Conservation (phyloP, 306 rosid species). For the Malus domestica region ASM211411v1 NC_041796.1:14456001-14456500, state of each 20-base stretch:
- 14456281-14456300: not conserved
- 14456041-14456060: not conserved
- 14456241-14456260: not conserved
- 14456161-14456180: slow-evolving; percentile 30
- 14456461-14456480: not conserved
- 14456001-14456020: not conserved
- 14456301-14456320: slow-evolving; percentile 30
- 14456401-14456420: not conserved
- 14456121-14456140: not conserved
- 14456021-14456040: not conserved
- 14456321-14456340: slow-evolving; percentile 41
- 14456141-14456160: slow-evolving; percentile 21
- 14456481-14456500: not conserved
- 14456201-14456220: slow-evolving; percentile 33
- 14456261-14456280: not conserved
- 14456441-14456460: not conserved
- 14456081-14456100: not conserved
- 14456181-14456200: slow-evolving; percentile 38
- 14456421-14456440: not conserved
- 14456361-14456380: slow-evolving; percentile 16
- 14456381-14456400: not conserved
- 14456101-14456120: not conserved
- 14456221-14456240: not conserved
- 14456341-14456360: slow-evolving; percentile 37
- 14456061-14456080: not conserved